Evolutionary conservation across 352 stramenopile genomes (phyloP), one percentile per base, ranked within the genome.

Genomic region (Phytopythium montanum): DNA sequence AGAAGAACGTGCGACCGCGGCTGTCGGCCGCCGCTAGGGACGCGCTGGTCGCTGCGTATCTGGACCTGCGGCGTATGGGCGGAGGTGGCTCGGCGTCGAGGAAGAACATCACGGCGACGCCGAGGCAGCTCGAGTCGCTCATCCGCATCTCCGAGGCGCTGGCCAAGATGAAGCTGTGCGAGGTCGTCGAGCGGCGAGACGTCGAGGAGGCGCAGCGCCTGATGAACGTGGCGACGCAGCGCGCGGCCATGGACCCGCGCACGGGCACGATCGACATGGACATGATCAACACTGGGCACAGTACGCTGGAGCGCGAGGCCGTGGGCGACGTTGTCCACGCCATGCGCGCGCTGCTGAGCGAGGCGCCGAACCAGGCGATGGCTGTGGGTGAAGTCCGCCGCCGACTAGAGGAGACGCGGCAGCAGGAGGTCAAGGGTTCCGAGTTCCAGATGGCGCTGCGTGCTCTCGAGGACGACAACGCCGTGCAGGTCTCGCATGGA

Each of bases 201-300:
- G 97, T 99, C 0, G 66, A 77, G 13, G 97, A 99, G 82, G 97
- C 97, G 10, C 77, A 98, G 14, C 81, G 97, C 19, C 84, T 99
- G 13, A 99, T 99, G 94, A 97, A 97, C 59, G 92, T 98, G 48
- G 97, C 97, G 8, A 99, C 97, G 13, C 96, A 99, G 72, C 90
- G 87, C 39, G 94, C 97, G 9, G 97, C 97, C 14, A 99, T 98
- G 65, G 97, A 99, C 68, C 97, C 97, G 33, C 76, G 93, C 44
- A 99, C 97, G 2, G 97, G 97, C 36, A 95, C 92, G n/a, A 99
- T 99, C 68, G 97, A 99, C 74, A 99, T 99, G 97, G 97, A 99
- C 71, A 98, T 99, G 92, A 98, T 99, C 70, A 96, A 96, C 53
- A 99, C 96, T 6, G 96, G 96, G 23, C 81, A 96, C 62, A 95